Evolutionary conservation across 2,329 filamentous ascomycete genomes (phyloP).

Genomic region (Harringtonia lauricola): DNA sequence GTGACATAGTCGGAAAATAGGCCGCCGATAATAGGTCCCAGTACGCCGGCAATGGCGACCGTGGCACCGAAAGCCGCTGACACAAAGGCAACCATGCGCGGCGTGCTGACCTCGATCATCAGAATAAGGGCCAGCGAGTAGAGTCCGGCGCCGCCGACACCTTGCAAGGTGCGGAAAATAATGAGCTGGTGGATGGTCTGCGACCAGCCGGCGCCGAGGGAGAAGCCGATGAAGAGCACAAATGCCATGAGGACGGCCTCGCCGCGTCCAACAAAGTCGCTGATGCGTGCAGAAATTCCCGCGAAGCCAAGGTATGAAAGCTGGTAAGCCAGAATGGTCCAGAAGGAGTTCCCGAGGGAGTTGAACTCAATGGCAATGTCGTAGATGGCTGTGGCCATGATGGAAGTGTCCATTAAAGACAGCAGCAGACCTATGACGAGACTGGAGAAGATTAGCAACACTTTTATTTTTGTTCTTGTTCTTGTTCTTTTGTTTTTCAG

Average conservation of each 20-base stretch:
- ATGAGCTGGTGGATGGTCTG: conserved; percentile 12
- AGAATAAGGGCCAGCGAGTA: conserved; percentile 14
- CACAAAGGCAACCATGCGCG: conserved; percentile 6
- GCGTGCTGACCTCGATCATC: conserved; percentile 13
- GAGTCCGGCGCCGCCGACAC: conserved; percentile 14
- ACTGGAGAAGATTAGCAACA: too few species aligned
- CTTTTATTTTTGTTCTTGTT: too few species aligned
- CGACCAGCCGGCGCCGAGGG: conserved; percentile 11
- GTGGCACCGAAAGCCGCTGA: conserved; percentile 10
- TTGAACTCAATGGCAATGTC: conserved; percentile 40
- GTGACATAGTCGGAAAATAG: conserved; percentile 7
- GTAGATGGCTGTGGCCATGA: conserved; percentile 45
- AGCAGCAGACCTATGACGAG: too few species aligned
- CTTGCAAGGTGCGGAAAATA: conserved; percentile 13
- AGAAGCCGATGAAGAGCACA: conserved; percentile 11
- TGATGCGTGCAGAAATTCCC: conserved; percentile 41
- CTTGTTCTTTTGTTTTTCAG: too few species aligned
- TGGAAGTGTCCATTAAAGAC: conserved; percentile 21
- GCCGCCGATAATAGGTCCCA: conserved; percentile 13
- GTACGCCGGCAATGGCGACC: conserved; percentile 12
- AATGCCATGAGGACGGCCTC: conserved; percentile 20
- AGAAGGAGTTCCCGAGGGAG: conserved; percentile 9
- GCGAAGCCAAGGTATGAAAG: conserved; percentile 44
- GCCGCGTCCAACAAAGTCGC: conserved; percentile 41
- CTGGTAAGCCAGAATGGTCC: conserved; percentile 43